Base-by-base conservation (phyloP, 164 flowering plant genomes). In the Vitis amurensis region DNA sequence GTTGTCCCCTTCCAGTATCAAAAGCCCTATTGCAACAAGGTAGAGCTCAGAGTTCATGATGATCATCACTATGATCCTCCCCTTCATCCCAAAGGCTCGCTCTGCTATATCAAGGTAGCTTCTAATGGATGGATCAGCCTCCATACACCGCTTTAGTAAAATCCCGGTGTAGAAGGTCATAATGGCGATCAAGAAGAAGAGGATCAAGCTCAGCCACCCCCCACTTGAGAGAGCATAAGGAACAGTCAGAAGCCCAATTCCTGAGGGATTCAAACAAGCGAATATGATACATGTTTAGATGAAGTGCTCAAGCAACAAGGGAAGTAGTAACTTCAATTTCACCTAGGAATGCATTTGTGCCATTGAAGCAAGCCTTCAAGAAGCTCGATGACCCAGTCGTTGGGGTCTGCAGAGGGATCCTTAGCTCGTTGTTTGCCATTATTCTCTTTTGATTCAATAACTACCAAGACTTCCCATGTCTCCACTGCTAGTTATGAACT, bases 181-280 rank as follows among this genome's bases (percentile, higher is more conserved):
- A 2, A 55, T 19, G 7, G 79, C 71, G n/a, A 84, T 64, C 0
- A 81, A 27, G 51, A 79, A 57, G 9, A 84, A 69, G 4, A 84
- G 59, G 1, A 78, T 10, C 44, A 81, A 70, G 76, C 87, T 79
- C 23, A 81, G 15, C 85, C 87, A 84, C 0, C 85, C 87, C 7
- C 79, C 81, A 37, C 67, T 58, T 37, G 87, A 71, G 13, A 84
- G 61, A 11, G 87, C 87, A 77, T 79, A 84, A 44, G 87, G 84
- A 29, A 77, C 68, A 50, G 83, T 68, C 8, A 84, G 50, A 17
- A 83, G 69, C 6, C 84, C 82, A 55, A 70, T 67, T 27, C 82
- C 82, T 79, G 59, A 49, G 27, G 44, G 44, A 37, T 37, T 23
- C 27, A 23, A 23, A 23, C 27, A 23, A 37, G 44, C 6, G 7